Evolutionary conservation across 805 yeast species (phyloP), one percentile per base, ranked within the genome.

Genomic region (Spathaspora passalidarum): DNA sequence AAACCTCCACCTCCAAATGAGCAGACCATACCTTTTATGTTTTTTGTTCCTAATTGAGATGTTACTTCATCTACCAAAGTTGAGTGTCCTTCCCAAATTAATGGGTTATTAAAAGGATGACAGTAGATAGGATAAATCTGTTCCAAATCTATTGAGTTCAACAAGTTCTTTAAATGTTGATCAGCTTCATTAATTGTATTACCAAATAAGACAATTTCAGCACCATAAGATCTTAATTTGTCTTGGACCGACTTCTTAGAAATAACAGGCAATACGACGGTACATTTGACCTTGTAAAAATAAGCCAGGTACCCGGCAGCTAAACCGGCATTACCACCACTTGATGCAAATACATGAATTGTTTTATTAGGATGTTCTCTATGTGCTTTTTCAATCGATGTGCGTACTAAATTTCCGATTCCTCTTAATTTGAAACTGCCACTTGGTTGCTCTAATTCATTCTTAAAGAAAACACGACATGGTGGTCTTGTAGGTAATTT

Each of bases 1-100:
- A 79, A 61, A 0, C 83, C 83, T 13, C 83, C 83, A 6, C 83
- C 84, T 5, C 83, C 83, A 38, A 78, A 72, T 18, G 81, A 77
- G 55, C 82, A 77, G 1, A 75, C 77, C 23, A 78, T 64, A 0
- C 75, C 81, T 49, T 68, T 73, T 18, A 79, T 47, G 2, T 59
- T 53, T 11, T 18, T 10, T 18, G 23, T 37, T 2, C 53, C 35
- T 18, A 68, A 45, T 43, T 66, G 68, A 16, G 42, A 21, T 7
- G 67, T 65, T 10, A 78, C 63, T 49, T 70, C 83, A 55, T 72
- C 79, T 11, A 80, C 60, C 51, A 77, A 56, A 0, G 70, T 47
- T 0, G 81, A 61, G 53, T 79, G 82, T 18, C 83, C 83, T 45
- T 77, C 74, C 83, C 83, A 79, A 32, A 79, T 71, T 13, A 65